A percentile compares a stretch with the other conserved stretches of the same genome.
These are phyloP conservation scores for Sarocladium brachiariae DNA, from an alignment of 2,329 filamentous ascomycete species.

Conservation along the genomic window DNA sequence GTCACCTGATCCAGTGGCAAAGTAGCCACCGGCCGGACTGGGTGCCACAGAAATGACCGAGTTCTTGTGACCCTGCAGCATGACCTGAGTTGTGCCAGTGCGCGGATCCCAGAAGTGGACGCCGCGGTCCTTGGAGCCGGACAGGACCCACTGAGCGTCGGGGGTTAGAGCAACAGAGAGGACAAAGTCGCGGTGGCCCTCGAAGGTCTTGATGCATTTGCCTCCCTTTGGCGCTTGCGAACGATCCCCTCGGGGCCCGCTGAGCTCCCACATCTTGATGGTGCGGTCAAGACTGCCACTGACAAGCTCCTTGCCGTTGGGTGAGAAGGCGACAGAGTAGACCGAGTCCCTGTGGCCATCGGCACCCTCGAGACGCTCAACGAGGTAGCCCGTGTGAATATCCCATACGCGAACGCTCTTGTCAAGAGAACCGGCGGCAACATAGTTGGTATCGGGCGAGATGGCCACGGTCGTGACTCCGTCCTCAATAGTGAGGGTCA, in stretches of 20 bases:
- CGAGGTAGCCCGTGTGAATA: conserved; percentile 73
- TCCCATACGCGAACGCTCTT: conserved; percentile 99
- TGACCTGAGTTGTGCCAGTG: conserved; percentile 89
- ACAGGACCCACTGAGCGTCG: conserved; percentile 92
- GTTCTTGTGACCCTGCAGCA: conserved; percentile 98
- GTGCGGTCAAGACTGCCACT: conserved; percentile 95
- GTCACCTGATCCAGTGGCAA: conserved; percentile 94
- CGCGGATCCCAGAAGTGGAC: conserved; percentile 98
- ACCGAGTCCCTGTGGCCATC: conserved; percentile 96
- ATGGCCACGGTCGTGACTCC: conserved; percentile 97
- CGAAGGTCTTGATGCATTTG: conserved; percentile 93
- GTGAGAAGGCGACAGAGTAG: conserved; percentile 93
- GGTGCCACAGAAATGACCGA: conserved; percentile 97
- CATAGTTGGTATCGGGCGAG: conserved; percentile 87
- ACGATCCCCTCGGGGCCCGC: conserved; percentile 56
- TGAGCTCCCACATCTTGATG: conserved; percentile 98
- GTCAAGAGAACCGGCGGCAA: conserved; percentile 90
- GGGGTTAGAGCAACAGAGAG: conserved; percentile 92
- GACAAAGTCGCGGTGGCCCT: conserved; percentile 97
- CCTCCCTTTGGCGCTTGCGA: conserved; percentile 60
- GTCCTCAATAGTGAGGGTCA: conserved; percentile 89
- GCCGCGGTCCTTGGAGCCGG: conserved; percentile 91
- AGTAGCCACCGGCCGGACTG: conserved; percentile 78
- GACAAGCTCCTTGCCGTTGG: conserved; percentile 86
- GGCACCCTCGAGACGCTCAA: conserved; percentile 86